Evolutionary conservation across 2,329 filamentous ascomycete species (phyloP).

Genomic region (Fusarium caatingaense): DNA sequence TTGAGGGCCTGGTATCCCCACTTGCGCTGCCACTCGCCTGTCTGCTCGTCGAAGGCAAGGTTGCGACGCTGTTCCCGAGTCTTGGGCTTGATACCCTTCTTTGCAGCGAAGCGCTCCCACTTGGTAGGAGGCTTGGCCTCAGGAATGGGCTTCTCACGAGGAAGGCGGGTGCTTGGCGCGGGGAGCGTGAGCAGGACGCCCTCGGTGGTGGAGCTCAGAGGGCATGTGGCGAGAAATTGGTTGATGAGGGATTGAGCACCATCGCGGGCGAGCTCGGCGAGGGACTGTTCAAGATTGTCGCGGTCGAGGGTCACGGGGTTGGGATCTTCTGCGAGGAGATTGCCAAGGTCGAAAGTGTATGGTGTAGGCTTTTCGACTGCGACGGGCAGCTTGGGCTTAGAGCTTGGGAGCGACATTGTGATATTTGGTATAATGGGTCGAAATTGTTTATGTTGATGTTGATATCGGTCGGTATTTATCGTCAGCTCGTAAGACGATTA

Average conservation of each 20-base stretch:
- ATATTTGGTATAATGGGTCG: conserved; percentile 4
- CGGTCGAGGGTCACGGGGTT: conserved; percentile 77
- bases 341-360: conserved; percentile 91
- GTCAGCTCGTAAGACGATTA: not conserved
- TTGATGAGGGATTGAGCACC: conserved; percentile 93
- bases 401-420: conserved; percentile 52
- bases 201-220: conserved; percentile 74
- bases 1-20: conserved; percentile 96
- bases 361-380: conserved; percentile 85
- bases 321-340: conserved; percentile 86
- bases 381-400: conserved; percentile 66
- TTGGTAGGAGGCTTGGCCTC: conserved; percentile 85
- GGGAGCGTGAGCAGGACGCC: conserved; percentile 86
- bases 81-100: conserved; percentile 96
- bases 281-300: conserved; percentile 70
- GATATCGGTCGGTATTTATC: not conserved
- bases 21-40: conserved; percentile 88
- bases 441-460: not conserved
- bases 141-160: conserved; percentile 92
- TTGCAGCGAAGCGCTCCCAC: conserved; percentile 95
- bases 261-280: conserved; percentile 82
- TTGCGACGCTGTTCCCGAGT: conserved; percentile 79
- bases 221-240: conserved; percentile 90
- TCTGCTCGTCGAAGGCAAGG: conserved; percentile 84
- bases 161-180: conserved; percentile 73